These are phyloP conservation scores for Talaromyces wortmannii DNA, from an alignment of 495 filamentous ascomycete genomes.

Conservation along the genomic window DNA sequence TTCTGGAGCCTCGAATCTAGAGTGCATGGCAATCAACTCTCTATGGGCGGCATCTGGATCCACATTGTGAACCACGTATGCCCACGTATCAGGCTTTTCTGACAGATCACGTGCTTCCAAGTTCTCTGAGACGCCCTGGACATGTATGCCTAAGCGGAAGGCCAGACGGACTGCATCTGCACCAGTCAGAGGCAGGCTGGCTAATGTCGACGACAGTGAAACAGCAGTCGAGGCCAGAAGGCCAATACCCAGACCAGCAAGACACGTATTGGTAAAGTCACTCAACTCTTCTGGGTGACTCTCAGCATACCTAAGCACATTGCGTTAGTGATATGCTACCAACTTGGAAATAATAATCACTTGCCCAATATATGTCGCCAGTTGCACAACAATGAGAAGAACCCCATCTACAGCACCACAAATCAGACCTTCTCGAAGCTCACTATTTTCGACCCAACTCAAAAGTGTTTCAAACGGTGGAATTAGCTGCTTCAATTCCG, in stretches of 20 bases:
- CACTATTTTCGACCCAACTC: conserved; percentile 18
- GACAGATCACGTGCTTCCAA: conserved; percentile 19
- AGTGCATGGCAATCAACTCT: conserved; percentile 25
- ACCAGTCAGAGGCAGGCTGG: conserved; percentile 17
- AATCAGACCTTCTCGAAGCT: conserved; percentile 22
- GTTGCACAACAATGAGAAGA: conserved; percentile 24
- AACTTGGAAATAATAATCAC: conserved; percentile 7
- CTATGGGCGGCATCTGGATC: conserved; percentile 20
- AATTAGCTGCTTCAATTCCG: conserved; percentile 15
- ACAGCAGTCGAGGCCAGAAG: conserved; percentile 28
- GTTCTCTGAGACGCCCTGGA: conserved; percentile 23
- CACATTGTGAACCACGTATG: conserved; percentile 28
- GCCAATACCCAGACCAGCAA: conserved; percentile 32
- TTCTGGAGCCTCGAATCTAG: conserved; percentile 3
- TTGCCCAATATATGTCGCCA: conserved; percentile 34
- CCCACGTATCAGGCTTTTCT: conserved; percentile 26
- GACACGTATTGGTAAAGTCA: conserved; percentile 12
- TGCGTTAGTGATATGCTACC: conserved; percentile 4
- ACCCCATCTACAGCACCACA: conserved; percentile 28
- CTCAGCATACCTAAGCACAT: conserved; percentile 14
- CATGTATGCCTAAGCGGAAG: conserved; percentile 29
- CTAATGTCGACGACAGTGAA: conserved; percentile 21
- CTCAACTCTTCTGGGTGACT: conserved; percentile 12
- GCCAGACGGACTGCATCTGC: conserved; percentile 24
- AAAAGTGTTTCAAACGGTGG: conserved; percentile 31